Conservation (phyloP, 1,284 basidiomycete species). For the Sporisorium scitamineum region DNA sequence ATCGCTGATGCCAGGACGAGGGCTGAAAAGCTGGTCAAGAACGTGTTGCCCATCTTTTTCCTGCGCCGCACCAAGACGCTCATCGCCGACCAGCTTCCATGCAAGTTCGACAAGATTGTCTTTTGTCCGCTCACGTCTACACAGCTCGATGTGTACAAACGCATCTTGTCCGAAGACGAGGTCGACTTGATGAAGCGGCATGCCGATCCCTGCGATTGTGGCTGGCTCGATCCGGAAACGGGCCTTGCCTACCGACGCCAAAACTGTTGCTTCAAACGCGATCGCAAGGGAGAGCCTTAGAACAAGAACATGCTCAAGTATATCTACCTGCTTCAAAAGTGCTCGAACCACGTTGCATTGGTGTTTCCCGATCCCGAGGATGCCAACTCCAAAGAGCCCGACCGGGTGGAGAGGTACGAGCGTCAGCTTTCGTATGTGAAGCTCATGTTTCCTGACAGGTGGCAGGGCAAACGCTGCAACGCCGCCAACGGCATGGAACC, state of each 20-base stretch:
- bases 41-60: constrained; percentile 80
- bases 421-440: constrained; percentile 60
- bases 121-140: constrained; percentile 82
- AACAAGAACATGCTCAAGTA: constrained; percentile 74
- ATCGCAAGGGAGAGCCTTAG: constrained; percentile 73
- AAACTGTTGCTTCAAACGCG: constrained; percentile 72
- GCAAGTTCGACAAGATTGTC: constrained; percentile 85
- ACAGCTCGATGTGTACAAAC: constrained; percentile 80
- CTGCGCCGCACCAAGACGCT: constrained; percentile 83
- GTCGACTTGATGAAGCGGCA: constrained; percentile 78
- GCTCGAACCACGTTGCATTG: constrained; percentile 85
- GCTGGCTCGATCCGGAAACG: constrained; percentile 69
- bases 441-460: constrained; percentile 65
- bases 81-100: constrained; percentile 82
- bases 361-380: constrained; percentile 77
- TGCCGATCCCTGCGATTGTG: constrained; percentile 80
- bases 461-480: constrained; percentile 48
- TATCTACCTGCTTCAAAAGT: constrained; percentile 81
- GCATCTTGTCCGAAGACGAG: constrained; percentile 75
- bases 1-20: constrained; percentile 72
- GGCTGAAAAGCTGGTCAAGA: constrained; percentile 73
- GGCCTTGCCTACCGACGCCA: constrained; percentile 53
- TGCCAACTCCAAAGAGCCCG: constrained; percentile 23
- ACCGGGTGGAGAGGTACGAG: constrained; percentile 51
- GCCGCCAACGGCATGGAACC: constrained; percentile 63